These are phyloP conservation scores for Saccharomyces paradoxus DNA, from an alignment of 805 yeast species.

Conservation along the genomic window DNA sequence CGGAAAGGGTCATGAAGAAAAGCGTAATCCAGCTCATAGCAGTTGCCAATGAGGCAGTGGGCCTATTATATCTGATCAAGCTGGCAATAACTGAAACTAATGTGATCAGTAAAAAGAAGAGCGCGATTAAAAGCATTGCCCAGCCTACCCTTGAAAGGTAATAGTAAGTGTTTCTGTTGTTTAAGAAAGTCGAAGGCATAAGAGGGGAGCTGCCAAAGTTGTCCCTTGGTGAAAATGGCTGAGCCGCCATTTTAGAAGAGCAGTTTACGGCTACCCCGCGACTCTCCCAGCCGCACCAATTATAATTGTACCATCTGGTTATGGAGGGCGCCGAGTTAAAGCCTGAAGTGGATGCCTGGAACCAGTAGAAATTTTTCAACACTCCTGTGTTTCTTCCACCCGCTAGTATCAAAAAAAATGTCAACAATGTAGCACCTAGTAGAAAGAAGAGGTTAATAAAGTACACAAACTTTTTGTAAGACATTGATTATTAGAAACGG, in stretches of 20 bases:
- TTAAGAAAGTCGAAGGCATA: constrained; percentile 45
- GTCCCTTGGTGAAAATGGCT: constrained; percentile 68
- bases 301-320: constrained; percentile 77
- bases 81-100: constrained; percentile 31
- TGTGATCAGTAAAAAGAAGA: constrained; percentile 45
- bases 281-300: constrained; percentile 39
- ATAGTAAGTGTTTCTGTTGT: constrained; percentile 44
- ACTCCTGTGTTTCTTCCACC: constrained; percentile 50
- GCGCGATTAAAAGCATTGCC: constrained; percentile 50
- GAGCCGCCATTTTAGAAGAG: constrained; percentile 52
- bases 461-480: background rate
- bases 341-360: constrained; percentile 59
- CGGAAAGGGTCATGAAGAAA: constrained; percentile 37
- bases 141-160: constrained; percentile 61
- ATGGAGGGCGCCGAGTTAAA: constrained; percentile 35
- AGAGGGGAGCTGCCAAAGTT: constrained; percentile 49
- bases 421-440: constrained; percentile 40
- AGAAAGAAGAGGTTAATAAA: constrained; percentile 16
- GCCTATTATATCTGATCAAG: constrained; percentile 9
- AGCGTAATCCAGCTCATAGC: constrained; percentile 27
- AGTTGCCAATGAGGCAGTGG: constrained; percentile 11
- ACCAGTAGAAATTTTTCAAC: constrained; percentile 63
- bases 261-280: constrained; percentile 42
- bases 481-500: background rate
- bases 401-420: constrained; percentile 55